Conservation (phyloP, 2,329 filamentous ascomycete species). For the Fusarium mundagurra region DNA sequence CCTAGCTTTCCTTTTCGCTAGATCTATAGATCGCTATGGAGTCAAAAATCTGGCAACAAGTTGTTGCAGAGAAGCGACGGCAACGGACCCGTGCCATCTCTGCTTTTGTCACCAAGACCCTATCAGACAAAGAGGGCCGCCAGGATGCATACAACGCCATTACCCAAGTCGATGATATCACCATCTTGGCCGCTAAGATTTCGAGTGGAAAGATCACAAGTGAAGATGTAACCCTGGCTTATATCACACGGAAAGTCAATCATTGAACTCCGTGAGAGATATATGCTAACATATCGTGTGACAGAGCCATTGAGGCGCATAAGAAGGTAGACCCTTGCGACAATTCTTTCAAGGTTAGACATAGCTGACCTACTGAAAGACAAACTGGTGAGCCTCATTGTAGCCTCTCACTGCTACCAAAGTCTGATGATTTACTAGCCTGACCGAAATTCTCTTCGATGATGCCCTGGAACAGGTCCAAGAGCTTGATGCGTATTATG, state of each 20-base stretch:
- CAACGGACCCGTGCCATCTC: conserved; percentile 5
- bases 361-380: background rate
- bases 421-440: background rate
- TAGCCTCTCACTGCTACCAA: background rate
- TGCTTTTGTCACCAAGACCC: background rate
- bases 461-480: conserved; percentile 28
- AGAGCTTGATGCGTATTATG: conserved; percentile 16
- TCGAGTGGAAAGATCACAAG: background rate
- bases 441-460: conserved; percentile 32
- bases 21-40: background rate
- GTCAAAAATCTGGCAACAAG: background rate
- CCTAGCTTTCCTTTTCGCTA: background rate
- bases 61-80: conserved; percentile 1
- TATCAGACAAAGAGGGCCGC: background rate
- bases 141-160: background rate
- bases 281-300: background rate
- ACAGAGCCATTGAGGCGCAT: conserved; percentile 19
- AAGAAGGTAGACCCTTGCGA: background rate
- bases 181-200: background rate
- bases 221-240: background rate
- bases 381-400: conserved; percentile 12
- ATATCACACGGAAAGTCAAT: conserved; percentile 11
- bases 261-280: accelerated
- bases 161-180: conserved; percentile 1
- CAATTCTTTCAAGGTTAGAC: too few species aligned